These are phyloP conservation scores for Fusarium sp. DNA, from an alignment of 2,329 filamentous ascomycete genomes.

Conservation along the genomic window DNA sequence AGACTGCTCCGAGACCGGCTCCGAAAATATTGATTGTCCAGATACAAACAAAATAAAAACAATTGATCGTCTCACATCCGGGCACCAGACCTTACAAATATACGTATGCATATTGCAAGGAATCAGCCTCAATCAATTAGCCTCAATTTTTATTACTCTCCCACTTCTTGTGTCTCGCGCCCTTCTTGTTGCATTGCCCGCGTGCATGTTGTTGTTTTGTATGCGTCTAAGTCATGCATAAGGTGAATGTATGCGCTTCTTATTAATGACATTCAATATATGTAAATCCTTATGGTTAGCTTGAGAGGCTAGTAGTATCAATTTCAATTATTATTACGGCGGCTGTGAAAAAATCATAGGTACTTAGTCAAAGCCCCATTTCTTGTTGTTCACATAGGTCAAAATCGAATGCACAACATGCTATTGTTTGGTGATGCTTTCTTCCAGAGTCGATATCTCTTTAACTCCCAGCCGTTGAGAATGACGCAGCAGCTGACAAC, in stretches of 20 bases:
- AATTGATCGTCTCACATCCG: not conserved
- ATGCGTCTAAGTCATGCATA: not conserved
- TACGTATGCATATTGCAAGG: not conserved
- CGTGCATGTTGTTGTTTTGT: not conserved
- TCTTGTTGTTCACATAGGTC: not conserved
- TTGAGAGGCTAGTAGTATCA: not conserved
- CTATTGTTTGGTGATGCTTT: not conserved
- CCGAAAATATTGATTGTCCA: not conserved
- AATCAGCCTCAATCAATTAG: not conserved
- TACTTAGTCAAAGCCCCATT: not conserved
- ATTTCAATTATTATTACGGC: not conserved
- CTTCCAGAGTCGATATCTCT: not conserved
- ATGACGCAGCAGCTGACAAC: conserved; percentile 23
- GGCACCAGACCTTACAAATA: not conserved
- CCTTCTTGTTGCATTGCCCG: not conserved
- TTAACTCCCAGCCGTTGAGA: conserved; percentile 3
- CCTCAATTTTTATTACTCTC: not conserved
- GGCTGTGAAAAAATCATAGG: not conserved
- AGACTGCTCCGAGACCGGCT: conserved; percentile 4
- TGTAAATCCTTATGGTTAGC: not conserved
- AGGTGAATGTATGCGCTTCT: not conserved
- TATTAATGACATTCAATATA: not conserved
- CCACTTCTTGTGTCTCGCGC: not conserved
- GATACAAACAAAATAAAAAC: not conserved
- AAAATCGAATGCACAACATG: not conserved